phyloP scores from a whole-genome alignment of 2,329 filamentous ascomycete species.

The Venturia oleaginea region DNA sequence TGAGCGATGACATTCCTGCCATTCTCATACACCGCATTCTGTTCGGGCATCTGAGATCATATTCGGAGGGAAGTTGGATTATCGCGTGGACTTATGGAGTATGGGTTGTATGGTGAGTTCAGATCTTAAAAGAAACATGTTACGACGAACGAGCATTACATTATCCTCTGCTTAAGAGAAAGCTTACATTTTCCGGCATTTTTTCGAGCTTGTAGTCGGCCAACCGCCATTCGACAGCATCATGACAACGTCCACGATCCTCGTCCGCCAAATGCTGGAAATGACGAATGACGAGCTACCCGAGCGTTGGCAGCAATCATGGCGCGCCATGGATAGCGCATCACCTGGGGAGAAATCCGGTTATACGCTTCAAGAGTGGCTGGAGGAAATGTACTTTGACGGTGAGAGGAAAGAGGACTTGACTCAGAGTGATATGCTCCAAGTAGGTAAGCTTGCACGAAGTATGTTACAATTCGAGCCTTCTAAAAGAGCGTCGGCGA shows the following conservation, averaged over 20 bases:
- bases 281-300: slow-evolving; percentile 27
- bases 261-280: slow-evolving; percentile 31
- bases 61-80: slow-evolving; percentile 24
- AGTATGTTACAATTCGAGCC: slow-evolving; percentile 20
- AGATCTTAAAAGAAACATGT: slow-evolving; percentile 4
- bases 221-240: slow-evolving; percentile 32
- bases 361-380: slow-evolving; percentile 27
- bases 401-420: slow-evolving; percentile 18
- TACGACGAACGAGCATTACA: neutral
- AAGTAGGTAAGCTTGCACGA: slow-evolving; percentile 17
- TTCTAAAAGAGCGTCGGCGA: slow-evolving; percentile 17
- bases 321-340: slow-evolving; percentile 21
- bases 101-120: slow-evolving; percentile 26
- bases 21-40: slow-evolving; percentile 28
- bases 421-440: slow-evolving; percentile 18
- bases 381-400: slow-evolving; percentile 32
- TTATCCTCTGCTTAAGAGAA: neutral
- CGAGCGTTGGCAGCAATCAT: slow-evolving; percentile 24
- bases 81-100: slow-evolving; percentile 27
- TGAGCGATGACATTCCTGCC: neutral
- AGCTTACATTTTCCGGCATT: slow-evolving; percentile 18
- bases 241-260: slow-evolving; percentile 25
- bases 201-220: slow-evolving; percentile 32
- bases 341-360: slow-evolving; percentile 16
- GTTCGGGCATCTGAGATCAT: slow-evolving; percentile 24